Evolutionary conservation across 768 basidiomycete species (phyloP).

Genomic region (Russula compacta): DNA sequence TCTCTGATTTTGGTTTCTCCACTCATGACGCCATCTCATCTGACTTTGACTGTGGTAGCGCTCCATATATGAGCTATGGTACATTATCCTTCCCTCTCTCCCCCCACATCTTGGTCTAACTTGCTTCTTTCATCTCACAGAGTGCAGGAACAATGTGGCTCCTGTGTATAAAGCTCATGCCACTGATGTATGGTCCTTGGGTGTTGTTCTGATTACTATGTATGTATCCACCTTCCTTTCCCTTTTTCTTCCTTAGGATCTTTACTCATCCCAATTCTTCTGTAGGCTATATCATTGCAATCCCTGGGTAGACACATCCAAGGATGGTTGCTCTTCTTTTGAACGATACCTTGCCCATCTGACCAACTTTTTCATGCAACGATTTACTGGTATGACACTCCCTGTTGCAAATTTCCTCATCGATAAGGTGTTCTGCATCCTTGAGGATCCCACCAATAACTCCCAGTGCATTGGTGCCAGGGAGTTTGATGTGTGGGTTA

Average conservation of each 20-base stretch:
- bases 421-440: no score
- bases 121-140: conserved; percentile 37
- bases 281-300: conserved; percentile 97
- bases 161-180: conserved; percentile 91
- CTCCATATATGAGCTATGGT: no score
- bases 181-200: no score
- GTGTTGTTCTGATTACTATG: no score
- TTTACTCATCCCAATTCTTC: conserved; percentile 8
- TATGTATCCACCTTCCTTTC: no score
- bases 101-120: conserved; percentile 18
- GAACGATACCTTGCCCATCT: no score
- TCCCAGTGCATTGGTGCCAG: conserved; percentile 62
- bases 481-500: conserved; percentile 85
- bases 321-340: no score
- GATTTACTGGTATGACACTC: no score
- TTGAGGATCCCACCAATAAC: conserved; percentile 52
- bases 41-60: no score
- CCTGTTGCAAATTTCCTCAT: no score
- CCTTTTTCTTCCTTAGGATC: no score
- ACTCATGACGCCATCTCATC: conserved; percentile 81
- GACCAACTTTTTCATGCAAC: no score
- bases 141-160: conserved; percentile 95
- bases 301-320: conserved; percentile 92
- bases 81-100: not conserved
- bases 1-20: conserved; percentile 88